Evolutionary conservation across 805 yeast species (phyloP), one percentile per base, ranked within the genome.

Genomic region (Myxozyma kluyveri): DNA sequence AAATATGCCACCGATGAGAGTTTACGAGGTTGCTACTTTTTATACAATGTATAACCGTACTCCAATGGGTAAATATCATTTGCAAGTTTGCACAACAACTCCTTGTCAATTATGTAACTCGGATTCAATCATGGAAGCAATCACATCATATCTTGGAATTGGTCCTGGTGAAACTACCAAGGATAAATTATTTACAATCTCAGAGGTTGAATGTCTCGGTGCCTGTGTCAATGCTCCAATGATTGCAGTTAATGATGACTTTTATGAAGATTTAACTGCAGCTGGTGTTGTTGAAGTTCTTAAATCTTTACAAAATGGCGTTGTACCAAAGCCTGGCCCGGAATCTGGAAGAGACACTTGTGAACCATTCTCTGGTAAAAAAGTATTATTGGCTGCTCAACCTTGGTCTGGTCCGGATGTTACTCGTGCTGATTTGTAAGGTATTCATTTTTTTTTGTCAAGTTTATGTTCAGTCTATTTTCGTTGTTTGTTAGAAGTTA

Each of bases 1-100:
- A 63, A 91, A 86, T 64, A 84, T 88, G 83, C 96, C 96, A 27
- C 95, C 95, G 54, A 87, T 87, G 96, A 80, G 96, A 72, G 96
- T 87, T 27, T 87, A 87, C 69, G 65, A 87, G 69, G 96, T 87
- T 59, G 96, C 96, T 29, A 85, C 95, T 38, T 87, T 87, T 73
- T 87, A 87, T 72, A 87, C 96, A 62, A 88, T 87, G 96, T 87
- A 83, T 74, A 85, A 85, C 72, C 80, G 93, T 69, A 75, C 78
- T 59, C 95, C 95, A 45, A 82, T 88, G 79, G 95, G 95, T 54
- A 86, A 86, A 66, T 85, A 79, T 68, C 86, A 85, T 67, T 72
- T 87, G 49, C 95, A 87, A 69, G 83, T 88, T 37, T 87, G 96
- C 72, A 88, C 96, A 52, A 87, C 95, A 41, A 87, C 95, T 17